phyloP scores from a whole-genome alignment of 192 early-diverging fungal species.

The Linnemannia schmuckeri region DNA sequence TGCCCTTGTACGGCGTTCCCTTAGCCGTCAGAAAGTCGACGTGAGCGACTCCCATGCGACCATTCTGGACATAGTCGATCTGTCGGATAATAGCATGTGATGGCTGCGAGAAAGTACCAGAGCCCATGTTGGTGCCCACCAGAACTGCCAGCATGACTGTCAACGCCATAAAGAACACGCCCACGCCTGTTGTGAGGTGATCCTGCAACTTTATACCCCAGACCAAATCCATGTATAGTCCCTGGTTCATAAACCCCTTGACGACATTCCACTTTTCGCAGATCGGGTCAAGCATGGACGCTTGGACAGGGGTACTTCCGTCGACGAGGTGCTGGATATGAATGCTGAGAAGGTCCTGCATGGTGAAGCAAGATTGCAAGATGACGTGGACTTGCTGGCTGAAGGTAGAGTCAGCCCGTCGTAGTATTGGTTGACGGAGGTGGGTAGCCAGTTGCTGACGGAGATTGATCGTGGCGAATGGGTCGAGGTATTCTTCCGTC shows the following conservation, averaged over 20 bases:
- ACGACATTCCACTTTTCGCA: not conserved
- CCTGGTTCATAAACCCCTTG: not conserved
- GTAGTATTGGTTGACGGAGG: not conserved
- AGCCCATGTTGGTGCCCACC: not conserved
- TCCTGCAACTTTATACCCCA: not conserved
- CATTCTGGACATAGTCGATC: constrained; percentile 8
- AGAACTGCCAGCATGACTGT: not conserved
- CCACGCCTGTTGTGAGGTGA: not conserved
- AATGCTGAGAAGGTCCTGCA: constrained; percentile 7
- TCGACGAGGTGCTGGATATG: not conserved
- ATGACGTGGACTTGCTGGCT: not conserved
- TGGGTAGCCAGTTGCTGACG: not conserved
- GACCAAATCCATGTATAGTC: not conserved
- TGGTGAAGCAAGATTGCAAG: not conserved
- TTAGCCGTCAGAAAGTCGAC: constrained; percentile 11
- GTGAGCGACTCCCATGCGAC: constrained; percentile 4
- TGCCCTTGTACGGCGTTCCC: not conserved
- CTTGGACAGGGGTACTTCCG: not conserved
- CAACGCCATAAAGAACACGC: not conserved
- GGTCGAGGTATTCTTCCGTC: not conserved
- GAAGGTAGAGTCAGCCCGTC: not conserved
- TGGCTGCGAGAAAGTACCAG: not conserved
- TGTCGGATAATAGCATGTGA: constrained; percentile 13
- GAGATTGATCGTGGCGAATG: not conserved
- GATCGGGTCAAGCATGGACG: not conserved